Evolutionary conservation across 1,284 basidiomycete genomes (phyloP), one percentile per base, ranked within the genome.

Genomic region (Puccinia triticina): DNA sequence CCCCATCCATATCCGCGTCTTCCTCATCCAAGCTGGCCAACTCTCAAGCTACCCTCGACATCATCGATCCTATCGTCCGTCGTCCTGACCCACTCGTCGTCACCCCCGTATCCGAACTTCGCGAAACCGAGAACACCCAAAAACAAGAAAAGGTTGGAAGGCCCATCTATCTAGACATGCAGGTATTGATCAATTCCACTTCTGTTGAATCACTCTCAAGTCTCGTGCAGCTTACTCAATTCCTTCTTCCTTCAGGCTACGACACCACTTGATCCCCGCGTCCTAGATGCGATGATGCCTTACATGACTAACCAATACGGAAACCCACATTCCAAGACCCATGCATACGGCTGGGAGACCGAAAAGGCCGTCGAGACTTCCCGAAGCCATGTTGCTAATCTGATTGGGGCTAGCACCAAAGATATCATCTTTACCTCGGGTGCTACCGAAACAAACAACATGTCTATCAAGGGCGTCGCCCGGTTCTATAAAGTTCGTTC

Each of bases 341-440:
- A 99, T 88, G 95, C 96, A 0, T 99, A 98, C 87, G 97, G 97
- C 8, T 99, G 97, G 97, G 97, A 99, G 88, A 94, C 96, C 7
- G 97, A 99, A 87, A 90, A 92, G 85, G 96, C 93, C 0, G 94
- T 98, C 8, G 96, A 99, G 87, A 91, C 93, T 85, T 95, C 94
- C 8, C 91, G 96, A 81, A 92, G 93, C 92, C 90, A 98, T 86
- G 89, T 99, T 57, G 96, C 96, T 29, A 91, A 92, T 86, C 90
- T 99, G 76, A 94, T 99, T 87, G 94, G 95, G 61, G 97, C 97
- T 14, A 94, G 97, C 83, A 87, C 93, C 40, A 99, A 99, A 88
- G 97, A 99, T 88, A 92, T 99, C 82, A 91, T 99, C 71, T 98
- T 99, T 89, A 99, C 97, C 16, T 97, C 95, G 43, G 97, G 97